phyloP scores from a whole-genome alignment of 805 yeast genomes.

The Metschnikowia peoriensis region DNA sequence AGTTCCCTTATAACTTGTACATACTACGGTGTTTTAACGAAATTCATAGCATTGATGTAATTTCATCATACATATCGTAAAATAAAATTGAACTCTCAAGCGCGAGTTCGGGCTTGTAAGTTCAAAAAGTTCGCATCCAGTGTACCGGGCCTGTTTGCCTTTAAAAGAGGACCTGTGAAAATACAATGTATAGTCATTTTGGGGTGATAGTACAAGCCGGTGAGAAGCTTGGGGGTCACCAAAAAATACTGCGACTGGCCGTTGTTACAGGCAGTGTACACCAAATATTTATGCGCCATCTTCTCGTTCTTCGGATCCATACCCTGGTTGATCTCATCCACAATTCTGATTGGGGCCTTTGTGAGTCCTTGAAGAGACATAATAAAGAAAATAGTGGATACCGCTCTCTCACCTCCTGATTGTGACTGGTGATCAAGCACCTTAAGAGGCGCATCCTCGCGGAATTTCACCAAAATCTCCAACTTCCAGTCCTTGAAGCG shows the following conservation, averaged over 20 bases:
- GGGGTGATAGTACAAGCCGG: slow-evolving; percentile 71
- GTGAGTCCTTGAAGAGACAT: slow-evolving; percentile 89
- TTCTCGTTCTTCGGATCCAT: slow-evolving; percentile 95
- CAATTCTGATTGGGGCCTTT: slow-evolving; percentile 87
- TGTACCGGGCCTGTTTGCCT: slow-evolving; percentile 2
- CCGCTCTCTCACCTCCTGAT: slow-evolving; percentile 98
- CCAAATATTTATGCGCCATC: slow-evolving; percentile 80
- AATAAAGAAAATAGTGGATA: slow-evolving; percentile 85
- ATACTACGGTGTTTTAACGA: background rate
- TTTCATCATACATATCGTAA: background rate
- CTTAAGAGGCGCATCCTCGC: slow-evolving; percentile 70
- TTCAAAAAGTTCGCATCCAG: slow-evolving; percentile 31
- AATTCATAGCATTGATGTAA: background rate
- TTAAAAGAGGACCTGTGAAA: slow-evolving; percentile 35
- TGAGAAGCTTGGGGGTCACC: slow-evolving; percentile 87
- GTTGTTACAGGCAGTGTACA: slow-evolving; percentile 67
- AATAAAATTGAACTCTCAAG: background rate
- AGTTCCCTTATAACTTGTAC: background rate
- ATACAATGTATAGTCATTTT: slow-evolving; percentile 87
- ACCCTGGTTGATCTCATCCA: slow-evolving; percentile 98
- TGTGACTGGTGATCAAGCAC: slow-evolving; percentile 83
- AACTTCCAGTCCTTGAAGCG: slow-evolving; percentile 75
- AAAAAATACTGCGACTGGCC: slow-evolving; percentile 78
- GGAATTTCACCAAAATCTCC: slow-evolving; percentile 79
- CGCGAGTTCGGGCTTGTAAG: slow-evolving; percentile 16